Evolutionary conservation across 257 asterid genomes (phyloP), one percentile per base, ranked within the genome.

Genomic region (Gardenia jasminoides): DNA sequence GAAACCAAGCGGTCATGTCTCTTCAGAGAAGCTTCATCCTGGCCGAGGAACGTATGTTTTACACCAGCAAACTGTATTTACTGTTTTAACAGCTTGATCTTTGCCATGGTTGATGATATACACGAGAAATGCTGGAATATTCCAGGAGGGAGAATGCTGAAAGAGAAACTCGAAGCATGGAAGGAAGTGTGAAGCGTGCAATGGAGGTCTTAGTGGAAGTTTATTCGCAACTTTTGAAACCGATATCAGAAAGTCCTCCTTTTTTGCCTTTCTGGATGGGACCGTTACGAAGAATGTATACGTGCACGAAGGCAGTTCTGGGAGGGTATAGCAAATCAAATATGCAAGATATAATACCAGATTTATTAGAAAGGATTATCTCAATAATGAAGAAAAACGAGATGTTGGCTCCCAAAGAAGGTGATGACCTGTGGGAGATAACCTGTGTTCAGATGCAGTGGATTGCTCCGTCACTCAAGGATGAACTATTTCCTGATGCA

Each of bases 61-160:
- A 86, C 90, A 2, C 96, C 98, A 0, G 76, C 91, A 10, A 92
- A 89, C 82, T 90, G 94, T n/a, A 83, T 88, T 15, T 92, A 86
- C 81, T 86, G 97, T 10, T 92, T 96, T 72, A 90, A 93, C 82
- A 88, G 85, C 43, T 77, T 93, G 61, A 86, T 96, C 24, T 93
- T 93, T 46, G 93, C 98, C 0, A 93, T 91, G 99, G 94, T 89
- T 0, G 99, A 96, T 22, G 97, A 96, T 65, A 69, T 96, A 36
- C 97, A 92, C 5, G 97, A 96, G 79, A 96, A 96, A 90, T 96
- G 97, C 71, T 91, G 67, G 98, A 95, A 30, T 93, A 95, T 83
- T 93, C 98, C 0, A 91, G 92, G 28, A 83, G 99, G 62, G 97
- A 86, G 62, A 92, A 93, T 15, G 90, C 96, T 1, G 97, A 93